These are phyloP conservation scores for Diutina catenulata DNA, from an alignment of 1,139 yeast genomes.

Conservation along the genomic window DNA sequence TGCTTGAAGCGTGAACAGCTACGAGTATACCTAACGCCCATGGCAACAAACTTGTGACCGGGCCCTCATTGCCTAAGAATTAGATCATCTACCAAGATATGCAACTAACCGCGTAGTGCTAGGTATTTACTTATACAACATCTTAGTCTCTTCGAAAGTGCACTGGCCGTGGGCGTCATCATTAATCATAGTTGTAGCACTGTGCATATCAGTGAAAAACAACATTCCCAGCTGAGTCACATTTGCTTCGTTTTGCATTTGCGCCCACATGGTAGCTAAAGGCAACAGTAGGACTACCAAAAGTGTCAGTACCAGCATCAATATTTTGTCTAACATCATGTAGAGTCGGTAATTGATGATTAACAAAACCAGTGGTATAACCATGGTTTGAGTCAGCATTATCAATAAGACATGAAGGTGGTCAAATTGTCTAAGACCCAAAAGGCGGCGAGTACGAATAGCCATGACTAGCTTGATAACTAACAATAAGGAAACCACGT, in stretches of 20 bases:
- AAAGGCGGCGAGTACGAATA: slow-evolving; percentile 52
- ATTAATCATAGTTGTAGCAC: too few species aligned
- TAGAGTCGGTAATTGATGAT: slow-evolving; percentile 32
- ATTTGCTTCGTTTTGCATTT: not conserved
- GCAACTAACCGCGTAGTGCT: too few species aligned
- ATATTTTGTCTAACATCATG: slow-evolving; percentile 11
- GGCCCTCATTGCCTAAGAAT: too few species aligned
- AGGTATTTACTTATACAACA: too few species aligned
- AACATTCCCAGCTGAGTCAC: too few species aligned
- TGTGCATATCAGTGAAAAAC: too few species aligned
- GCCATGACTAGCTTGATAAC: slow-evolving; percentile 54
- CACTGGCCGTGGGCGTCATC: too few species aligned
- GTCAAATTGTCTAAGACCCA: slow-evolving; percentile 77
- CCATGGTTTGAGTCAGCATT: slow-evolving; percentile 73
- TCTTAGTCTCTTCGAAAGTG: too few species aligned
- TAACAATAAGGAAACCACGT: slow-evolving; percentile 48
- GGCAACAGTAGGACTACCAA: slow-evolving; percentile 58
- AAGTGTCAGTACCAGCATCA: slow-evolving; percentile 16
- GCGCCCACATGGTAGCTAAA: slow-evolving; percentile 80
- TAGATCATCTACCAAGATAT: too few species aligned
- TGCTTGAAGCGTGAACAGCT: too few species aligned
- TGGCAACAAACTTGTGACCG: too few species aligned
- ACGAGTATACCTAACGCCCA: too few species aligned
- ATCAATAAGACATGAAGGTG: slow-evolving; percentile 69
- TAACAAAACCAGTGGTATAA: slow-evolving; percentile 64